Base-by-base conservation (phyloP, 73 alveolate genomes). In the Durusdinium trenchii region DNA sequence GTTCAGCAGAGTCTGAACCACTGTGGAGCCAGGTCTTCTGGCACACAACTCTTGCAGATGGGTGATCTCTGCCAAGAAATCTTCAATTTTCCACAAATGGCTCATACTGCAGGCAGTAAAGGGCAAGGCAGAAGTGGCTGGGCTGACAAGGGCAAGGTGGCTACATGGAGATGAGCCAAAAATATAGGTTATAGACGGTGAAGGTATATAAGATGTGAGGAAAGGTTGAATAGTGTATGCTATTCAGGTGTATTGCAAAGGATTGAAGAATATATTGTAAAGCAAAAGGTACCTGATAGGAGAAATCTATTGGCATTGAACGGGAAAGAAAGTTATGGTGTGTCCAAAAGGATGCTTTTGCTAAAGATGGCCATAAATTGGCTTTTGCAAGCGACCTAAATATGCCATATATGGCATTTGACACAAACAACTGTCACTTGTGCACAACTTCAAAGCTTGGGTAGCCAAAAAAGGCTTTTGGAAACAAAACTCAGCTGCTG, bases 71-170 rank as follows among this genome's bases (percentile, higher is more conserved):
- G 76, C 76, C 36, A 62, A 20, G 76, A 62, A 62, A 62, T 62
- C 76, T 62, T 62, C 76, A 10, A 62, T 62, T 62, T 20, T 62
- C 76, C 76, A 62, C 76, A 62, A 62, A 62, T 62, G 76, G 76
- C 76, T 62, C 76, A 62, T 62, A 40, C 7, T 62, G 76, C 40
- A 62, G 16, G 76, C 20, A 54, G 10, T 10, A 20, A 54, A 54
- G 76, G 40, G n/a, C n/a, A n/a, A n/a, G n/a, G n/a, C n/a, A n/a
- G n/a, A n/a, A n/a, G n/a, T n/a, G n/a, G n/a, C n/a, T 62, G 36
- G 76, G 76, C 76, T 62, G 76, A 20, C 76, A 62, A 62, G 36
- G 76, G 76, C 76, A 62, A 62, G 76, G 76, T 62, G 76, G 76
- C 76, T 62, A 62, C 76, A 10, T 62, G 16, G 36, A 10, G 6